A percentile compares a stretch with the other conserved stretches of the same genome.
These are phyloP conservation scores for Suhomyces faveliae DNA, from an alignment of 805 yeast genomes.

Conservation along the genomic window DNA sequence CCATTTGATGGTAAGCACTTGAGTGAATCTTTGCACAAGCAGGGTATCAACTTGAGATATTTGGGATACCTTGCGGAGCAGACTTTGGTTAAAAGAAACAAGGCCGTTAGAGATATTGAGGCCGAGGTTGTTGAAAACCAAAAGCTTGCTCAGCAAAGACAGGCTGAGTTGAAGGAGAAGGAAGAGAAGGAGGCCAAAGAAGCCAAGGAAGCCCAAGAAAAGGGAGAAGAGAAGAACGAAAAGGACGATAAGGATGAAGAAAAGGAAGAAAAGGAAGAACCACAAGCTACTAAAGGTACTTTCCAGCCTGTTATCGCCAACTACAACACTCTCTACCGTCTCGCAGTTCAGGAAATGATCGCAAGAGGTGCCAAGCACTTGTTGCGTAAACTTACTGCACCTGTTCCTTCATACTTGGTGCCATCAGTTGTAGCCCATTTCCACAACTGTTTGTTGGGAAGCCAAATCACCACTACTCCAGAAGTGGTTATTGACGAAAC, in stretches of 20 bases:
- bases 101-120: constrained; percentile 14
- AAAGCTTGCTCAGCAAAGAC: constrained; percentile 23
- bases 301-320: constrained; percentile 43
- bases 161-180: constrained; percentile 26
- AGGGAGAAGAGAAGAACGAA: constrained; percentile 23
- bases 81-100: constrained; percentile 20
- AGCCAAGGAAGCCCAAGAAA: constrained; percentile 20
- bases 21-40: constrained; percentile 62
- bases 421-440: constrained; percentile 66
- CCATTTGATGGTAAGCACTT: constrained; percentile 86
- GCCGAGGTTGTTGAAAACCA: constrained; percentile 25
- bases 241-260: constrained; percentile 27
- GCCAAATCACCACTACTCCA: constrained; percentile 39
- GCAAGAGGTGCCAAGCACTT: constrained; percentile 79
- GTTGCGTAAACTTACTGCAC: constrained; percentile 48
- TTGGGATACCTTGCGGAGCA: constrained; percentile 60
- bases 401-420: constrained; percentile 52
- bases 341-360: constrained; percentile 65
- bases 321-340: constrained; percentile 45
- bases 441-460: constrained; percentile 69
- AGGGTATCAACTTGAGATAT: constrained; percentile 88
- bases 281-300: constrained; percentile 33
- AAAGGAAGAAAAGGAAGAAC: constrained; percentile 22
- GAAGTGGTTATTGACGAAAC: constrained; percentile 42
- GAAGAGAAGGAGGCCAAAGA: constrained; percentile 21